Conservation (phyloP, 257 asterid species). For the Osmanthus fragrans region DNA sequence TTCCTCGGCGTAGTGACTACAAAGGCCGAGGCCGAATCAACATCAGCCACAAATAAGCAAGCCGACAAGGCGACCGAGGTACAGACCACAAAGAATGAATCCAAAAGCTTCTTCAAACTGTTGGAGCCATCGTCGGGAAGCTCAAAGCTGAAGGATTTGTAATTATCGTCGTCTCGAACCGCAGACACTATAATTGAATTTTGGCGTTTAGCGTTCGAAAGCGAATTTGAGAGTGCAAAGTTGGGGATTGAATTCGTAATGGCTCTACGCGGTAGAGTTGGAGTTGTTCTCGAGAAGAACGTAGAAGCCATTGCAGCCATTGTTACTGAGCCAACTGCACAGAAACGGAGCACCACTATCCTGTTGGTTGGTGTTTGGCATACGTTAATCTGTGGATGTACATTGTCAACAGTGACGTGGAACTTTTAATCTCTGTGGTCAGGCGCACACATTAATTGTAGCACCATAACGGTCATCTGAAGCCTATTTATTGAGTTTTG, state of each 20-base stretch:
- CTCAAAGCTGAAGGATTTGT: neutral
- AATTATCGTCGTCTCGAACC: neutral
- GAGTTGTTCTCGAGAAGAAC: conserved; percentile 22
- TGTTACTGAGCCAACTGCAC: neutral
- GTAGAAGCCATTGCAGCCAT: conserved; percentile 30
- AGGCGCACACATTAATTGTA: neutral
- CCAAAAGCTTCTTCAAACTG: neutral
- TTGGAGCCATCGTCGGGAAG: neutral
- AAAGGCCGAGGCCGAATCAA: conserved; percentile 28
- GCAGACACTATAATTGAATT: conserved; percentile 6
- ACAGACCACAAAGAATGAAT: neutral
- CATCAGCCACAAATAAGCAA: neutral
- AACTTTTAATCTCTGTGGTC: neutral
- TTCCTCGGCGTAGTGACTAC: conserved; percentile 30
- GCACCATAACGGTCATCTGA: neutral
- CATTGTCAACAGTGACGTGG: neutral
- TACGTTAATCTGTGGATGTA: neutral
- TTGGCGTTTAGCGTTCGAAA: conserved; percentile 22
- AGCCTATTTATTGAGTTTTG: neutral
- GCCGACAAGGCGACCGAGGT: neutral
- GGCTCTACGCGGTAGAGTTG: conserved; percentile 22
- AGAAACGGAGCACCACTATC: neutral
- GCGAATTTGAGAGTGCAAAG: conserved; percentile 21
- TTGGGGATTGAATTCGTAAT: conserved; percentile 29
- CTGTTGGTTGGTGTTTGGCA: neutral